phyloP scores from a whole-genome alignment of 805 yeast genomes.

The Dipodascus albidus region DNA sequence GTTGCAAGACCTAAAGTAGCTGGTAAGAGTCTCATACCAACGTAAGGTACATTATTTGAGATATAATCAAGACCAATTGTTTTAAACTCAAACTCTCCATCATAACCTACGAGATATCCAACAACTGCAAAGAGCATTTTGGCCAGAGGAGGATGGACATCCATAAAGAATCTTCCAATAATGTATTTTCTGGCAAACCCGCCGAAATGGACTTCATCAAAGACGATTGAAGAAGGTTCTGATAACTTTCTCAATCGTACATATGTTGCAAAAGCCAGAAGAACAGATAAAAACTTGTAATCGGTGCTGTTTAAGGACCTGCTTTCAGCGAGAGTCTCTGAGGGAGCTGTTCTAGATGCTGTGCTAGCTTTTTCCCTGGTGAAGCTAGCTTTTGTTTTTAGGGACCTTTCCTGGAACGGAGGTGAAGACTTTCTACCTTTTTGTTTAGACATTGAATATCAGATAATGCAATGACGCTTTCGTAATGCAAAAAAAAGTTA shows the following conservation, averaged over 20 bases:
- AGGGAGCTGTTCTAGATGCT: background rate
- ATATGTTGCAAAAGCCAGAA: conserved; percentile 38
- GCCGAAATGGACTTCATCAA: conserved; percentile 92
- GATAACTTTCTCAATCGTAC: conserved; percentile 54
- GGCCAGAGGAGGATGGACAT: conserved; percentile 63
- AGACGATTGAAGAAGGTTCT: conserved; percentile 72
- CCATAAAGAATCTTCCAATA: conserved; percentile 52
- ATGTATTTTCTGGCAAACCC: conserved; percentile 84
- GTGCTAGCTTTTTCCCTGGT: background rate
- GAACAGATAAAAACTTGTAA: conserved; percentile 19
- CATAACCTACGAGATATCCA: conserved; percentile 41
- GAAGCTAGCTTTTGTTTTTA: background rate
- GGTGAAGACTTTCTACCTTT: background rate
- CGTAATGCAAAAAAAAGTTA: background rate
- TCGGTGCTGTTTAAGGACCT: conserved; percentile 3
- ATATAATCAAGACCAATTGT: conserved; percentile 36
- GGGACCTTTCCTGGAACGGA: background rate
- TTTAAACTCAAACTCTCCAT: conserved; percentile 34
- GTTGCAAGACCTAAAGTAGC: conserved; percentile 43
- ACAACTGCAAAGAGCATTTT: conserved; percentile 47
- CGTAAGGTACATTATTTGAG: conserved; percentile 33
- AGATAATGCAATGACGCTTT: too few species aligned
- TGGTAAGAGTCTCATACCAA: conserved; percentile 46
- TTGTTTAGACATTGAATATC: background rate
- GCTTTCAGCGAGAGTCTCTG: background rate